Conservation (phyloP, 257 asterid species). For the Mitragyna speciosa region DNA sequence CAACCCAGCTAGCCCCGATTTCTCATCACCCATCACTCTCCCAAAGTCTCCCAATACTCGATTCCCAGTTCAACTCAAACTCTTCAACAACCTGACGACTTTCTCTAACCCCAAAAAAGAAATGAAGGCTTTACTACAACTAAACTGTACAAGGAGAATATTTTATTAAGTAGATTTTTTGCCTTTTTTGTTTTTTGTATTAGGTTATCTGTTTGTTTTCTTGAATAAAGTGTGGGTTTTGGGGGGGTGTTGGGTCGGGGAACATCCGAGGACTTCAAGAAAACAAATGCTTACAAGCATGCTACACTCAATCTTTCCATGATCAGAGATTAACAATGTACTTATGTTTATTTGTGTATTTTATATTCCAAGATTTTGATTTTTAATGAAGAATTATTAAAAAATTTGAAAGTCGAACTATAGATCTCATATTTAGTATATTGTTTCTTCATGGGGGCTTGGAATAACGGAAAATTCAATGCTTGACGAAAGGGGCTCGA, state of each 20-base stretch:
- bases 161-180: neutral
- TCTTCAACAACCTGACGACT: neutral
- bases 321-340: too few relatives aligned
- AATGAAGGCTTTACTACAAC: neutral
- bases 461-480: conserved; percentile 31
- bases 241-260: neutral
- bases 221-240: neutral
- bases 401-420: too few relatives aligned
- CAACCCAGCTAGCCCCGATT: conserved; percentile 46
- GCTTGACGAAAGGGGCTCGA: neutral
- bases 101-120: neutral
- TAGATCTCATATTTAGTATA: too few relatives aligned
- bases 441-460: neutral
- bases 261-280: neutral
- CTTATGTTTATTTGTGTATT: neutral
- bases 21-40: conserved; percentile 70
- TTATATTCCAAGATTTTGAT: too few relatives aligned
- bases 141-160: neutral
- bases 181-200: neutral
- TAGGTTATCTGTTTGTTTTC: neutral
- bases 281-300: neutral
- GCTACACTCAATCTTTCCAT: too few relatives aligned
- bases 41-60: neutral
- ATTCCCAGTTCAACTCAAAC: conserved; percentile 4
- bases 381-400: too few relatives aligned